Conservation (phyloP, 164 flowering plant genomes). For the Amborella trichopoda region DNA sequence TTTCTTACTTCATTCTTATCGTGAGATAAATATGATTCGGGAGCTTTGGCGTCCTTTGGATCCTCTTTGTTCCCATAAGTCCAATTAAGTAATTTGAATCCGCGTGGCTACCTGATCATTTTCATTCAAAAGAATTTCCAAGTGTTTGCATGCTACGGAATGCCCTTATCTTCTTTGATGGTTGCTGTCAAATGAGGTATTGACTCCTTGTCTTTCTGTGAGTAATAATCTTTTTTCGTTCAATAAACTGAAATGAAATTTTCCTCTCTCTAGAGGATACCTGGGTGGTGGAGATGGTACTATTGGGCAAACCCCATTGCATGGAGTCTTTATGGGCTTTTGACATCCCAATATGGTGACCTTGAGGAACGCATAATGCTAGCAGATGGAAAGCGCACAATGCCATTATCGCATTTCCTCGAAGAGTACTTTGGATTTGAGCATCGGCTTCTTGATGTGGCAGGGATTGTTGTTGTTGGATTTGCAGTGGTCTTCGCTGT, state of each 20-base stretch:
- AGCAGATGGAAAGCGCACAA: slow-evolving; percentile 35
- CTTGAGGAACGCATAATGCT: slow-evolving; percentile 32
- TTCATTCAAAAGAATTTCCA: no score
- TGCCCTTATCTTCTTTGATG: no score
- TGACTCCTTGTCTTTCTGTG: no score
- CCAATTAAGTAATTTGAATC: no score
- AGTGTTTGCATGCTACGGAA: no score
- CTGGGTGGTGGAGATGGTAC: slow-evolving; percentile 98
- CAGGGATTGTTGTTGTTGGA: slow-evolving; percentile 49
- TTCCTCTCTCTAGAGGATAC: slow-evolving; percentile 47
- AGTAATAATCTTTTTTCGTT: no score
- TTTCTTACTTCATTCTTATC: no score
- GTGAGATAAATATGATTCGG: no score
- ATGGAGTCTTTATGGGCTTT: slow-evolving; percentile 86
- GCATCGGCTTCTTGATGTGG: slow-evolving; percentile 57
- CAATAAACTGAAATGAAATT: background rate
- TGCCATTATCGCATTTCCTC: slow-evolving; percentile 28
- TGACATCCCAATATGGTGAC: slow-evolving; percentile 74
- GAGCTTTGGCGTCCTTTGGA: no score
- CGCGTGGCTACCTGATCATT: no score
- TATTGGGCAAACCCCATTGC: slow-evolving; percentile 90
- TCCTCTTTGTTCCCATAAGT: no score
- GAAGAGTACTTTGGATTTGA: slow-evolving; percentile 48
- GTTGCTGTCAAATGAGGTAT: no score
- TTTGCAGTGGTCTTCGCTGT: slow-evolving; percentile 59